Base-by-base conservation (phyloP, 805 yeast species). In the Pichia gijzeniarum region DNA sequence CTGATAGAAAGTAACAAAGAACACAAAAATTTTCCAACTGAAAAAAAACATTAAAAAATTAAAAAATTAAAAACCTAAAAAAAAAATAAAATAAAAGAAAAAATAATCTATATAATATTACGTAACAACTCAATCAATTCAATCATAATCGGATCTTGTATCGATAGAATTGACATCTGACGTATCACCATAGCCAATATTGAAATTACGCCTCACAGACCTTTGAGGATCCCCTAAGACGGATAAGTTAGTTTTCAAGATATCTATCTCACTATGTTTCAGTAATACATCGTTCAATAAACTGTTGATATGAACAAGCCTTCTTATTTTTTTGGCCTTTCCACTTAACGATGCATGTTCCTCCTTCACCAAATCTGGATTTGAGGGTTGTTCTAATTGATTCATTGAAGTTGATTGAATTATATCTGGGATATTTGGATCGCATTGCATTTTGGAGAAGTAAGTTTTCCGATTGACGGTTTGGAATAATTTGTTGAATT, bases 381-480 rank as follows among this genome's bases (percentile, higher is more conserved):
- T 51, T 7, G 33, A 28, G 6, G 52, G 48, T 13, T 49, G 33
- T 13, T 61, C 64, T 9, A 62, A 40, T 19, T 41, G 49, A 18
- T 52, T 56, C 65, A 62, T 56, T n/a, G 40, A 37, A 4, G 64
- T 56, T 7, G 44, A 39, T 32, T 60, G 62, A 10, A 59, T 38
- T 5, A 61, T 54, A 41, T 62, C 64, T 0, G 58, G 59, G 17
- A 60, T 45, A 34, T 45, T 48, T 17, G 40, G 1, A 47, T 60
- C 59, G 12, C 44, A 44, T 17, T 48, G 49, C 17, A 41, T 31
- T 4, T 32, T 18, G 1, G 9, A 14, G 2, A 4, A 12, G 18
- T 17, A 39, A 4, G 8, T 34, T 14, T 32, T 35, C 13, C 35
- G 18, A 13, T 28, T 18, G 33, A 14, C n/a, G 13, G 5, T 16